A percentile compares a stretch with the other conserved stretches of the same genome.
phyloP scores from a whole-genome alignment of 2,329 filamentous ascomycete genomes.

The Fusarium brevicatenulatum region DNA sequence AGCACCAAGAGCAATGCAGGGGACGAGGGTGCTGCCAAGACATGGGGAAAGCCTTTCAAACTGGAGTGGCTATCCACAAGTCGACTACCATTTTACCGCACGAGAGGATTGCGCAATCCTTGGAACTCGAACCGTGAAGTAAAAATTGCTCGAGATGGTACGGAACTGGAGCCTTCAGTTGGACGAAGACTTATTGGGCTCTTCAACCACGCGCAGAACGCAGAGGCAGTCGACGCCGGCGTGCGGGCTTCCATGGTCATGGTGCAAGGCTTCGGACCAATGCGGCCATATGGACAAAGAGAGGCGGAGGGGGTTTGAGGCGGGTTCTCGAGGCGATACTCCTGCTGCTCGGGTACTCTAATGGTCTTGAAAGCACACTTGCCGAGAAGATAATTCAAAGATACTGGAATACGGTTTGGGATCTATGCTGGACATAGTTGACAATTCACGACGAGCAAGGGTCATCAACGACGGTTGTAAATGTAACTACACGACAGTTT shows the following conservation, averaged over 20 bases:
- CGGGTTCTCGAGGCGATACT: constrained; percentile 26
- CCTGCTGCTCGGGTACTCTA: constrained; percentile 1
- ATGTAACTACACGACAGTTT: constrained; percentile 32
- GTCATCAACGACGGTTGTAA: constrained; percentile 18
- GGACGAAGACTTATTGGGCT: constrained; percentile 81
- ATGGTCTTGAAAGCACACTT: constrained; percentile 13
- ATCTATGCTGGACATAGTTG: constrained; percentile 40
- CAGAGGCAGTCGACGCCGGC: constrained; percentile 46
- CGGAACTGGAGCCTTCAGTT: constrained; percentile 86
- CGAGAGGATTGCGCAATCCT: constrained; percentile 85
- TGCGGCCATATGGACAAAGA: constrained; percentile 49
- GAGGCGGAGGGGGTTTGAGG: background rate
- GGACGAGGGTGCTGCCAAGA: constrained; percentile 63
- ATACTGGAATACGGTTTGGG: constrained; percentile 19
- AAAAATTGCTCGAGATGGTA: constrained; percentile 95
- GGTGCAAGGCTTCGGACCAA: constrained; percentile 52
- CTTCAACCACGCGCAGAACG: constrained; percentile 71
- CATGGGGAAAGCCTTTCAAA: constrained; percentile 91
- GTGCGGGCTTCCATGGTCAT: constrained; percentile 49
- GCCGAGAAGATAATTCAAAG: constrained; percentile 41
- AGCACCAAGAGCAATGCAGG: constrained; percentile 54
- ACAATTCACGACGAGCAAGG: constrained; percentile 17
- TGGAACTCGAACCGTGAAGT: constrained; percentile 97
- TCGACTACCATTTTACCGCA: constrained; percentile 87
- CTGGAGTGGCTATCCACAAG: constrained; percentile 90